A percentile compares a stretch with the other conserved stretches of the same genome.
These are phyloP conservation scores for Phaeodactylum tricornutum DNA, from an alignment of 108 stramenopile species.

Conservation along the genomic window DNA sequence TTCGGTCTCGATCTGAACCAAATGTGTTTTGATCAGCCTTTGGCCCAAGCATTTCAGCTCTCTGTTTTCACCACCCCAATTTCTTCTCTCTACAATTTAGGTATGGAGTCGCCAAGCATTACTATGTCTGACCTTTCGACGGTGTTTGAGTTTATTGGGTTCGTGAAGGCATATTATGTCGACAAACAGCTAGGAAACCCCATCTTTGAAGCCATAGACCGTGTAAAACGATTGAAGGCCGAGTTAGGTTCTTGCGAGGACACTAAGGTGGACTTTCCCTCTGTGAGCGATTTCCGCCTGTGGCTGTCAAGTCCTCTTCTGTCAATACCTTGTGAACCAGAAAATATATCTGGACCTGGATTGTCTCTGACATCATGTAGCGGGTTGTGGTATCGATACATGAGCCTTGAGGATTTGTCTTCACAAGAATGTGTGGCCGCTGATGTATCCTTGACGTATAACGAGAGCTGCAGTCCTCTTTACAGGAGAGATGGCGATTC, in stretches of 20 bases:
- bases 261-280: not conserved
- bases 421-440: conserved; percentile 47
- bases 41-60: conserved; percentile 51
- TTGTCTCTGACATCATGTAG: conserved; percentile 38
- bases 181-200: conserved; percentile 60
- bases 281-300: conserved; percentile 58
- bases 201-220: conserved; percentile 35
- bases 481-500: no score
- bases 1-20: conserved; percentile 60
- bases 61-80: conserved; percentile 73
- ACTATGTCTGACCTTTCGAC: conserved; percentile 41
- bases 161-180: conserved; percentile 62
- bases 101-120: conserved; percentile 36
- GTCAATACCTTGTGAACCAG: conserved; percentile 41
- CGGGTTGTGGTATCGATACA: conserved; percentile 71
- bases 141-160: conserved; percentile 65
- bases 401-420: conserved; percentile 45
- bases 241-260: conserved; percentile 2
- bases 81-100: conserved; percentile 65
- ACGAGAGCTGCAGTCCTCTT: not conserved
- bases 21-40: conserved; percentile 17
- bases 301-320: conserved; percentile 46
- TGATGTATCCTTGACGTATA: not conserved
- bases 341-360: conserved; percentile 19
- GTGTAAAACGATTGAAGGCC: conserved; percentile 15